Evolutionary conservation across 2,329 filamentous ascomycete genomes (phyloP).

Genomic region (Stachybotrys echinatus): DNA sequence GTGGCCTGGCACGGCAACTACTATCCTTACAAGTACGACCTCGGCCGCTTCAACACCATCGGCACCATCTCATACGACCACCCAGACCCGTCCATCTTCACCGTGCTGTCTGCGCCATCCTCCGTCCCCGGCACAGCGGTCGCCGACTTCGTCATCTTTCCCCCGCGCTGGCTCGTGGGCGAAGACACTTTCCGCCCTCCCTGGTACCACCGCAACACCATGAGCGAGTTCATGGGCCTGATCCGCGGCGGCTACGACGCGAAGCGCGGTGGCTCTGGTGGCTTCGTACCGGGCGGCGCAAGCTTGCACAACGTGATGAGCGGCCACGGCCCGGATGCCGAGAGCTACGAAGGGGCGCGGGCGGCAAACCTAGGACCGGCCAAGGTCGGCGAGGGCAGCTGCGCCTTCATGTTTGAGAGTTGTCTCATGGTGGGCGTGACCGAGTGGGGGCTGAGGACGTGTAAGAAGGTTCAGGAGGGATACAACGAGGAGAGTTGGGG

Average conservation of each 20-base stretch:
- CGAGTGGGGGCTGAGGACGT: conserved; percentile 61
- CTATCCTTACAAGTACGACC: conserved; percentile 77
- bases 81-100: conserved; percentile 74
- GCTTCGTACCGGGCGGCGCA: conserved; percentile 55
- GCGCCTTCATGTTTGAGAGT: conserved; percentile 67
- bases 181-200: conserved; percentile 68
- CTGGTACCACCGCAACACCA: conserved; percentile 67
- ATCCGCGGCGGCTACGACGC: conserved; percentile 57
- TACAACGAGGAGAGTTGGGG: conserved; percentile 84
- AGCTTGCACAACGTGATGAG: conserved; percentile 68
- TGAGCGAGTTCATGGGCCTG: conserved; percentile 61
- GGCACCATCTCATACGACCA: conserved; percentile 72
- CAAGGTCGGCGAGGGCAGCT: conserved; percentile 56
- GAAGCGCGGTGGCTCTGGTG: conserved; percentile 47
- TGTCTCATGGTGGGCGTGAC: conserved; percentile 67
- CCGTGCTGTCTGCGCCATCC: conserved; percentile 61
- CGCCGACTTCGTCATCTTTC: conserved; percentile 69
- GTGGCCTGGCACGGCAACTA: conserved; percentile 79
- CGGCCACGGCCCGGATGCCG: conserved; percentile 57
- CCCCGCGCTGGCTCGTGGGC: conserved; percentile 64
- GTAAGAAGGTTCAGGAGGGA: conserved; percentile 52
- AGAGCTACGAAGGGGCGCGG: conserved; percentile 50
- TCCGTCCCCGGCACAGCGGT: conserved; percentile 56
- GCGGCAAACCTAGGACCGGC: conserved; percentile 48
- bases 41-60: conserved; percentile 71